These are phyloP conservation scores for Aspergillus tubingensis DNA, from an alignment of 2,329 filamentous ascomycete genomes.

Conservation along the genomic window DNA sequence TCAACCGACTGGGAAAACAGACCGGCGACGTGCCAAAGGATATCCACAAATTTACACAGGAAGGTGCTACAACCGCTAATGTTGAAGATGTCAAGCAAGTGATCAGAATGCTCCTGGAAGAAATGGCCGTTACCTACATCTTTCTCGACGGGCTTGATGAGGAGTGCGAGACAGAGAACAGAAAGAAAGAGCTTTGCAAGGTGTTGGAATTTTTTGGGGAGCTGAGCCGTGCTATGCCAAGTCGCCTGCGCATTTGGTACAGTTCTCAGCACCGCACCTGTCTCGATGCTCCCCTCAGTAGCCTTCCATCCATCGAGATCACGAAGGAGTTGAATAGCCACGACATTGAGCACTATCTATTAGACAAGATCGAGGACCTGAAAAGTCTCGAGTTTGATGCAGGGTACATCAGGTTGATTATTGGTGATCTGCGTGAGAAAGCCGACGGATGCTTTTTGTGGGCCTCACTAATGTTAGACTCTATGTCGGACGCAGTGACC, in stretches of 20 bases:
- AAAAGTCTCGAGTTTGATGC: not conserved
- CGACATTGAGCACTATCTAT: not conserved
- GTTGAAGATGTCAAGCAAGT: not conserved
- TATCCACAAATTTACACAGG: not conserved
- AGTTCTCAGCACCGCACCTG: slow-evolving; percentile 5
- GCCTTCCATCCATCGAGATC: not conserved
- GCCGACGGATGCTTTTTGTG: slow-evolving; percentile 8
- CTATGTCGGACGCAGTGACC: slow-evolving; percentile 2
- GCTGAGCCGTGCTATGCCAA: not conserved
- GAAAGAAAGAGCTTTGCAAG: slow-evolving; percentile 1
- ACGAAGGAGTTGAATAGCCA: not conserved
- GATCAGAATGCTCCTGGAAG: not conserved
- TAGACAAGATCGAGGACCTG: not conserved
- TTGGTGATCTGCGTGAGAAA: not conserved
- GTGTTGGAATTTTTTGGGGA: not conserved
- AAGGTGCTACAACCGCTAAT: slow-evolving; percentile 1
- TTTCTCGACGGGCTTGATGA: not conserved
- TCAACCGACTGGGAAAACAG: slow-evolving; percentile 2
- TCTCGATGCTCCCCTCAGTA: not conserved
- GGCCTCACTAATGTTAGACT: slow-evolving; percentile 2
- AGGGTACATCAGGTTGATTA: not conserved
- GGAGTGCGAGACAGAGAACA: not conserved
- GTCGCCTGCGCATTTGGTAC: not conserved
- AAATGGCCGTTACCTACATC: not conserved
- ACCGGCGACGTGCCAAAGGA: slow-evolving; percentile 1